Evolutionary conservation across 2,329 filamentous ascomycete genomes (phyloP), one percentile per base, ranked within the genome.

Genomic region (Ceratocystis huliohia): DNA sequence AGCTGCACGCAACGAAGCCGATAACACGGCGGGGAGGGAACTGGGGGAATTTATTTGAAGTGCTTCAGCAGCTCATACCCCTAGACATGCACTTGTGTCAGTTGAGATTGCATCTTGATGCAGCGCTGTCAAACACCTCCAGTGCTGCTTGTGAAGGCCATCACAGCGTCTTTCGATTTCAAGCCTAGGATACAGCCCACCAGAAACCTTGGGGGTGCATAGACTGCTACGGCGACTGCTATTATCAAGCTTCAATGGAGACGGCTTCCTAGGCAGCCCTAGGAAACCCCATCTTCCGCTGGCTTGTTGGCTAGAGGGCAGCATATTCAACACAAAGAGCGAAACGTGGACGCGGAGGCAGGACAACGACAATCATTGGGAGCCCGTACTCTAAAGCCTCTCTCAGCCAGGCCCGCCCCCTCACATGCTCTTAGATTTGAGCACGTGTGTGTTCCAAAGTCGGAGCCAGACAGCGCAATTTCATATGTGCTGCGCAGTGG

Each of bases 31-130:
- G 87, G 30, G 88, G 88, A 64, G 88, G 88, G 41, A 92, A 91
- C 73, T 85, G 85, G 69, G 82, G 85, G 28, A 91, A 91, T 73
- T 82, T 83, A 2, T 80, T 90, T 44, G 81, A 90, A 72, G 87
- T 91, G 7, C 76, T 91, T 30, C 80, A 84, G 69, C 86, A 91
- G 73, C 79, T 89, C 20, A 71, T 84, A 65, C 61, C 22, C 50
- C 13, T 22, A 5, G 61, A 8, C 7, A 61, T 45, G 33, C 46
- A 22, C 53, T 48, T 33, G 25, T 46, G 17, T 22, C 6, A 17
- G 33, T 33, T 17, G 20, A 57, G 70, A 59, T 73, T 75, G 53
- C 76, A 82, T 70, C 75, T 84, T 33, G 74, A 84, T 28, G 76
- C 80, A 22, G 76, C 76, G 66, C 77, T 90, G 1, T 87, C 88